Percentiles rank a stretch among this genome's conserved stretches.
These are phyloP conservation scores for Rhynchosporium agropyri DNA, from an alignment of 2,329 filamentous ascomycete genomes.

Conservation along the genomic window DNA sequence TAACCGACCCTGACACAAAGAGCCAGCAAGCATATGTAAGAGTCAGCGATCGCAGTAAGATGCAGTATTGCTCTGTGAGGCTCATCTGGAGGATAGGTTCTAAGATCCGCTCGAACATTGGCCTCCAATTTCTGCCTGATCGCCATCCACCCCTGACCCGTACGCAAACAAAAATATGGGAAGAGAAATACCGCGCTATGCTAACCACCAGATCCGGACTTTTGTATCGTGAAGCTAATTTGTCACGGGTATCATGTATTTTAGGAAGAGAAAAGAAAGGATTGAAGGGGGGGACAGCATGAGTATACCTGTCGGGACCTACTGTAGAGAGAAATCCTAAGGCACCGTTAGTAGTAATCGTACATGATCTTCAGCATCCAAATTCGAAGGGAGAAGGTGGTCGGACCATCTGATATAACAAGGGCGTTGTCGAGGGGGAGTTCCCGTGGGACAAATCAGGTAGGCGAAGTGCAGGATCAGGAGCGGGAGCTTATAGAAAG, in stretches of 20 bases:
- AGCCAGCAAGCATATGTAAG: background rate
- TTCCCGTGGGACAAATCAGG: conserved; percentile 2
- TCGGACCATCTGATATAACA: conserved; percentile 6
- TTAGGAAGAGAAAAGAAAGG: conserved; percentile 19
- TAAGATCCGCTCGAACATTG: background rate
- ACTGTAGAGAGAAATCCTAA: conserved; percentile 29
- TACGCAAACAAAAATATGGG: conserved; percentile 14
- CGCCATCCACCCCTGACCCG: conserved; percentile 8
- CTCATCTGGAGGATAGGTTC: background rate
- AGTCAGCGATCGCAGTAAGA: background rate
- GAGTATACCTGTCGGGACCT: conserved; percentile 37
- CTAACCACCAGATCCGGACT: conserved; percentile 27
- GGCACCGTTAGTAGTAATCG: conserved; percentile 27
- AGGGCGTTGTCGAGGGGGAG: background rate
- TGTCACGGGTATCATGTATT: conserved; percentile 30
- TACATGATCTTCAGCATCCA: conserved; percentile 15
- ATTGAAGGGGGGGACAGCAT: conserved; percentile 21
- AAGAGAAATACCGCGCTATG: conserved; percentile 31
- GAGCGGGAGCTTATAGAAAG: background rate
- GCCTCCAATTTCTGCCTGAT: conserved; percentile 1
- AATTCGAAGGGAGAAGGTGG: conserved; percentile 5
- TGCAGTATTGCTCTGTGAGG: background rate
- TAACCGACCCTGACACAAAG: background rate
- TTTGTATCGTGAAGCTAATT: conserved; percentile 25
- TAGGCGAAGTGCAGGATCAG: conserved; percentile 6